phyloP scores from a whole-genome alignment of 768 basidiomycete species.

The Tephrocybe rancida region DNA sequence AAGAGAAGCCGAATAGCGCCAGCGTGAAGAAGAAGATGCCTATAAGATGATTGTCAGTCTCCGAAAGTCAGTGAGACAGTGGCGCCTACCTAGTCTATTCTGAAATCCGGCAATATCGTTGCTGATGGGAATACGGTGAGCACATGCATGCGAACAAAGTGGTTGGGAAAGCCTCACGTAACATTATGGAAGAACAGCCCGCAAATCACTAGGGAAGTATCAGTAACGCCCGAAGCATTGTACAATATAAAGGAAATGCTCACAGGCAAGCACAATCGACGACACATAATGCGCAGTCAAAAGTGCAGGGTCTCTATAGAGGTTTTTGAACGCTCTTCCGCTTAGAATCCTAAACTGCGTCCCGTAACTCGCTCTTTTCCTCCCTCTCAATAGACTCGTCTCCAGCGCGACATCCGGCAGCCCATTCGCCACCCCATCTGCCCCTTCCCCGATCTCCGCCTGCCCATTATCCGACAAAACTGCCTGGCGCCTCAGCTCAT shows the following conservation, averaged over 20 bases:
- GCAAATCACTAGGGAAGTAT: constrained; percentile 67
- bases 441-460: constrained; percentile 22
- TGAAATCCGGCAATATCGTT: constrained; percentile 98
- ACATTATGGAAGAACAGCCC: constrained; percentile 93
- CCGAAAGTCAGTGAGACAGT: neutral
- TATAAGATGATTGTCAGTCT: constrained; percentile 20
- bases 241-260: constrained; percentile 34
- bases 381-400: constrained; percentile 65
- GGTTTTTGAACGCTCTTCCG: constrained; percentile 96
- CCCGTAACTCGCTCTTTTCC: constrained; percentile 81
- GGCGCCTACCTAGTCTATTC: constrained; percentile 75
- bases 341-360: constrained; percentile 95
- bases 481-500: constrained; percentile 40
- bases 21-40: constrained; percentile 97
- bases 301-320: constrained; percentile 93
- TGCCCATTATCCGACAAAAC: constrained; percentile 24
- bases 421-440: constrained; percentile 32
- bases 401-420: constrained; percentile 72
- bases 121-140: constrained; percentile 31
- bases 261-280: constrained; percentile 81
- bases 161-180: constrained; percentile 45
- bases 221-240: neutral
- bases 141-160: neutral
- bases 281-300: constrained; percentile 90
- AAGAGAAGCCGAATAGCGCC: constrained; percentile 97